Evolutionary conservation across 2,329 filamentous ascomycete genomes (phyloP), one percentile per base, ranked within the genome.

Genomic region (Fusarium nurragi): DNA sequence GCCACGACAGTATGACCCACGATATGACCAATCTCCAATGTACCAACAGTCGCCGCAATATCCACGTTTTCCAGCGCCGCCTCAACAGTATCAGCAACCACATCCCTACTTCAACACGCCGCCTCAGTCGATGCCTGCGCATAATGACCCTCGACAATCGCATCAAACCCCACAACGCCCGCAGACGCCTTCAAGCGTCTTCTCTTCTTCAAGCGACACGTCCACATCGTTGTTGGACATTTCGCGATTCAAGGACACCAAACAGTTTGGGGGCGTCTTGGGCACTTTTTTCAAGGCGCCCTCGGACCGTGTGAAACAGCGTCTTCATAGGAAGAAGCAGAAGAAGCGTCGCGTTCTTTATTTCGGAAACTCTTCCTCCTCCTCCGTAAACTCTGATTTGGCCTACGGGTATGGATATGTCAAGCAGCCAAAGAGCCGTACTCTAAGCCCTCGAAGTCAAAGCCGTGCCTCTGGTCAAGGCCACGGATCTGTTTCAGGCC

Each of bases 381-480:
- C 88, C 1, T 90, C 88, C 1, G 80, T 90, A 52, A 87, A 90
- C 74, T 86, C 84, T 19, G 89, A 92, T 71, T 77, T 91, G 60
- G 88, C 88, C 11, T 91, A 90, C 72, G 88, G 89, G 11, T 82
- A 78, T 52, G 88, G 87, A 16, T 89, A 84, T 64, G 78, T 86
- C 43, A 81, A 81, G 60, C 76, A 77, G 32, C 57, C 68, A 10
- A 77, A 74, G 61, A 71, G 69, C 49, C 72, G 71, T 36, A 73
- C 67, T 40, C 65, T 71, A 21, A 72, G 73, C 50, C 70, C 71
- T 25, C 64, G 65, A 49, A 70, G 65, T 22, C 67, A 64, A 51
- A 70, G 65, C 22, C 68, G 69, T 43, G 58, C 34, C 30, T 62
- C 62, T n/a, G 61, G 57, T 14, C 60, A 57, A 39, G 60, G 59